A percentile compares a stretch with the other conserved stretches of the same genome.
Conservation (phyloP, 352 stramenopile genomes). For the Phytopythium montanum region DNA sequence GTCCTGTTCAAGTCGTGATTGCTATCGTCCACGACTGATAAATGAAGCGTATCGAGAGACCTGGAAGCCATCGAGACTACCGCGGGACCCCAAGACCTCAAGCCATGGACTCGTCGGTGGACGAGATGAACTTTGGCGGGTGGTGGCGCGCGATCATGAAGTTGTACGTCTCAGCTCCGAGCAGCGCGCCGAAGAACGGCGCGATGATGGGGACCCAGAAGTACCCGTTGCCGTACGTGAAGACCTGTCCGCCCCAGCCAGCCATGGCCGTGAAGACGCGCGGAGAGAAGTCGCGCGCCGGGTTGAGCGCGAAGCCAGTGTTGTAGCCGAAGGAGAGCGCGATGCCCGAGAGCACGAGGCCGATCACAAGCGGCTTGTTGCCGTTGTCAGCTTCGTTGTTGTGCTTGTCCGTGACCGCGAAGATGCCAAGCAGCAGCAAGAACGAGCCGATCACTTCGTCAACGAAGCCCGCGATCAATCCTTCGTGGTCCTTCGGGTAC, state of each 20-base stretch:
- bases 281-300: conserved; percentile 61
- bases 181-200: conserved; percentile 58
- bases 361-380: conserved; percentile 69
- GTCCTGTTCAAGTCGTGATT: background rate
- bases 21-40: background rate
- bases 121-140: conserved; percentile 30
- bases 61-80: background rate
- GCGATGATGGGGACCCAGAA: conserved; percentile 77
- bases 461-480: conserved; percentile 50
- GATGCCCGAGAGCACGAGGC: conserved; percentile 69
- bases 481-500: conserved; percentile 67
- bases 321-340: conserved; percentile 78
- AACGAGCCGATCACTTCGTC: conserved; percentile 61
- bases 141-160: conserved; percentile 63
- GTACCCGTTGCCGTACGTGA: conserved; percentile 63
- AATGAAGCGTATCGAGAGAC: background rate
- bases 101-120: conserved; percentile 5
- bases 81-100: background rate
- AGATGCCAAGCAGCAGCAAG: conserved; percentile 62
- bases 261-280: conserved; percentile 59
- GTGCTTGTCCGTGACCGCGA: conserved; percentile 63
- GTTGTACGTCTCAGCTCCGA: conserved; percentile 63
- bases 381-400: conserved; percentile 67
- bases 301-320: conserved; percentile 76
- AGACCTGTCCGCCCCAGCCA: conserved; percentile 65